phyloP scores from a whole-genome alignment of 495 filamentous ascomycete genomes.

The Gamarada debralockiae region DNA sequence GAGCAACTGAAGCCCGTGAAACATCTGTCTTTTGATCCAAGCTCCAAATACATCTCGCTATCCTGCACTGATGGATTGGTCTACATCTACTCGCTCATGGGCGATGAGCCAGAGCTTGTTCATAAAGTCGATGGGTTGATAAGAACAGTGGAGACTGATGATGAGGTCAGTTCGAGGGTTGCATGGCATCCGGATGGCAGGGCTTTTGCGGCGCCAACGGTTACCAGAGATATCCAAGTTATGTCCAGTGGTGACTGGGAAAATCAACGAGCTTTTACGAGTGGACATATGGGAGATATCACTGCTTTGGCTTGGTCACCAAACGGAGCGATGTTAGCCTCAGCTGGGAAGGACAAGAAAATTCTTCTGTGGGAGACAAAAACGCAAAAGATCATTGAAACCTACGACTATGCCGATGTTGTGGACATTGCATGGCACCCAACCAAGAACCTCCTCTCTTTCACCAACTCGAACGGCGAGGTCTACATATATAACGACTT shows the following conservation, averaged over 20 bases:
- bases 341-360: constrained; percentile 77
- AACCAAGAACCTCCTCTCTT: constrained; percentile 77
- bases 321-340: constrained; percentile 83
- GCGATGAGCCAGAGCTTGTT: constrained; percentile 75
- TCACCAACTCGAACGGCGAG: constrained; percentile 87
- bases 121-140: constrained; percentile 85
- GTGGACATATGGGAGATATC: constrained; percentile 80
- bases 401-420: constrained; percentile 74
- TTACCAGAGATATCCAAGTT: constrained; percentile 80
- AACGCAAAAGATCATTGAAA: constrained; percentile 70
- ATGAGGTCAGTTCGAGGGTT: constrained; percentile 69
- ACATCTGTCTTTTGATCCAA: constrained; percentile 85
- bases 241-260: constrained; percentile 85
- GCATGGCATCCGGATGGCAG: constrained; percentile 95
- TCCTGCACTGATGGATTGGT: constrained; percentile 85
- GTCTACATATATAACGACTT: constrained; percentile 84
- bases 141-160: constrained; percentile 69
- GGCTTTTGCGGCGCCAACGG: constrained; percentile 81
- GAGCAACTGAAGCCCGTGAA: constrained; percentile 83
- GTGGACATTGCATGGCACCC: constrained; percentile 91
- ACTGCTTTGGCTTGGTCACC: constrained; percentile 90
- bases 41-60: constrained; percentile 67
- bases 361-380: constrained; percentile 87
- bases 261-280: constrained; percentile 69
- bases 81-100: constrained; percentile 81